Base-by-base conservation (phyloP, 2,329 filamentous ascomycete species). In the Trichoderma cornu-damae region DNA sequence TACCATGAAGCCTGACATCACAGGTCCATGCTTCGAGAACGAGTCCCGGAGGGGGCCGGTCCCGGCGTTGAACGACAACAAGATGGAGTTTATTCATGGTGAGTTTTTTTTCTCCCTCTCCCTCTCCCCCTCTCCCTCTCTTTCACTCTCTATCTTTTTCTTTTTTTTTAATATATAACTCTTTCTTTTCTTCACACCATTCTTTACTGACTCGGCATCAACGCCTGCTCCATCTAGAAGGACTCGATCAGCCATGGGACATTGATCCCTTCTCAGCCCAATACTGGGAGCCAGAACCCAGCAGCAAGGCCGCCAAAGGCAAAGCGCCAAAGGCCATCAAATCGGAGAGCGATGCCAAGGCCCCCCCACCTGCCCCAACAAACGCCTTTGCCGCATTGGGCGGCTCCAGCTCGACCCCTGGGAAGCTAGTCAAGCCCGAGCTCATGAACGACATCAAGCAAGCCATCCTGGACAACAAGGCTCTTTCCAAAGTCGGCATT, bases 211-310 rank as follows among this genome's bases (percentile, higher is more conserved):
- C 14, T 24, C 32, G 16, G 11, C 14, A n/a, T 11, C 8, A 32
- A 16, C 8, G 3, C 9, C 22, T 26, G 32, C n/a, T 32, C 64
- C 57, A 12, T 55, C 7, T 61, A 80, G 78, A 77, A 54, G 67
- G 69, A 57, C 73, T 83, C 12, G 72, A 79, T 35, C 73, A 70
- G 72, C 85, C 72, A 47, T 70, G 70, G 47, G 69, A 72, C 6
- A 93, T 99, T 62, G 86, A 99, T 66, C 94, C 94, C 0, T 95
- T 93, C 68, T 92, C 90, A 0, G 84, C 83, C 0, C 71, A 77
- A 0, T 97, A 97, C 71, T 97, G 94, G 94, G 73, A 77, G 28
- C 62, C 73, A 2, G 75, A 76, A 57, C 66, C 66, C 12, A 35
- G 9, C 20, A 66, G 66, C 35, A 47, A 67, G 35, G 48, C 61